Evolutionary conservation across 768 basidiomycete genomes (phyloP).

Genomic region (Arthromyces matolae): DNA sequence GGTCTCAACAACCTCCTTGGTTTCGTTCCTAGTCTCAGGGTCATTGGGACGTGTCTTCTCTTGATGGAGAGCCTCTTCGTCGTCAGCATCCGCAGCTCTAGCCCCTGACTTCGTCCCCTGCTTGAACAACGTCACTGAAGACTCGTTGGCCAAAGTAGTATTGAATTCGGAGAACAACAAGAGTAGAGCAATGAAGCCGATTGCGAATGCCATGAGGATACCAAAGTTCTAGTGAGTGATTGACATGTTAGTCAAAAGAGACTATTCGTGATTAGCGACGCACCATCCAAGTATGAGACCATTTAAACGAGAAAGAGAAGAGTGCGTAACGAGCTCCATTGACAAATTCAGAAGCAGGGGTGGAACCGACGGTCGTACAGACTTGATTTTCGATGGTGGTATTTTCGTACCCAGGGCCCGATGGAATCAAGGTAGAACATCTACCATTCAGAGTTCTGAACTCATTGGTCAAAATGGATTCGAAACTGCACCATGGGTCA

Average conservation of each 20-base stretch:
- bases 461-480: constrained; percentile 75
- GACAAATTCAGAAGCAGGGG: constrained; percentile 55
- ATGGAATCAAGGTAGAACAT: constrained; percentile 58
- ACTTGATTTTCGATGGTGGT: constrained; percentile 63
- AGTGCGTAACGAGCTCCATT: constrained; percentile 50
- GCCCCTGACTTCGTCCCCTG: constrained; percentile 37
- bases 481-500: constrained; percentile 48
- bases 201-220: constrained; percentile 61
- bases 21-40: constrained; percentile 20
- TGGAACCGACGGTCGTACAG: constrained; percentile 68
- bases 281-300: constrained; percentile 23
- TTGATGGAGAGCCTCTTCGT: constrained; percentile 31
- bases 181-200: constrained; percentile 50
- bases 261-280: not conserved
- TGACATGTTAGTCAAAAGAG: not conserved
- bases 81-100: constrained; percentile 24
- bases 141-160: constrained; percentile 34
- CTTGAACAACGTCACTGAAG: constrained; percentile 58
- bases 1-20: constrained; percentile 32
- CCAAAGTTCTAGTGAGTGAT: constrained; percentile 60
- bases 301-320: constrained; percentile 47
- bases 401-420: constrained; percentile 58
- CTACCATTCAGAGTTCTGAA: constrained; percentile 65
- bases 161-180: constrained; percentile 58
- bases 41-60: constrained; percentile 23